A percentile compares a stretch with the other conserved stretches of the same genome.
Conservation (phyloP, 1,284 basidiomycete genomes). For the Veloboletus limbatus region DNA sequence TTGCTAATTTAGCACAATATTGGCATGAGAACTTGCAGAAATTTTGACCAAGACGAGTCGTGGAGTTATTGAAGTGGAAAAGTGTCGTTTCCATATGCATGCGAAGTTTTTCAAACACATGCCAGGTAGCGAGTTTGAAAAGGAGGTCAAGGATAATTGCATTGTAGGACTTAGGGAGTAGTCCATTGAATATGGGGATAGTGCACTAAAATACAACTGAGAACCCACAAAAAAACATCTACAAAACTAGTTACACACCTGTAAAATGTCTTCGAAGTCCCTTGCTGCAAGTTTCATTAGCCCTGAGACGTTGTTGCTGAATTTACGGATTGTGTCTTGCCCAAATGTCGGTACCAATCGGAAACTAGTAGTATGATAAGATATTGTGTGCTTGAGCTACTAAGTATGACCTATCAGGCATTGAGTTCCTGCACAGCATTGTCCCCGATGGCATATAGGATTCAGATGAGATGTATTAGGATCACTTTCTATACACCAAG, state of each 20-base stretch:
- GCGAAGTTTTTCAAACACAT: neutral
- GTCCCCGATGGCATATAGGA: neutral
- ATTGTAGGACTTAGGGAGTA: neutral
- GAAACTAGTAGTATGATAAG: no score
- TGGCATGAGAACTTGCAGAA: no score
- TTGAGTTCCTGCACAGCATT: neutral
- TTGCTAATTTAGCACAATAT: no score
- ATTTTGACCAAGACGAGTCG: no score
- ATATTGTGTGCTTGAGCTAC: no score
- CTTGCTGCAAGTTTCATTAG: neutral
- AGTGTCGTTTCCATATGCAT: neutral
- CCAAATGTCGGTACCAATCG: neutral
- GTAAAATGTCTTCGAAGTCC: neutral
- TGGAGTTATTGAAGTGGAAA: neutral
- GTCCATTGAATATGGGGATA: neutral
- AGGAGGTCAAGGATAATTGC: neutral
- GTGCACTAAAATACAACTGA: neutral
- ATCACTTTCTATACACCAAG: neutral
- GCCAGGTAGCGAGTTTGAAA: neutral
- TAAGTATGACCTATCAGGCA: no score
- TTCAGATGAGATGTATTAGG: neutral
- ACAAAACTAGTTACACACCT: neutral
- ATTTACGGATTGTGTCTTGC: neutral
- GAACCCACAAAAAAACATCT: no score
- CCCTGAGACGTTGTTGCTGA: neutral